Percentiles rank a stretch among this genome's conserved stretches.
Conservation (phyloP, 2,329 filamentous ascomycete species). For the Penicillium italicum region DNA sequence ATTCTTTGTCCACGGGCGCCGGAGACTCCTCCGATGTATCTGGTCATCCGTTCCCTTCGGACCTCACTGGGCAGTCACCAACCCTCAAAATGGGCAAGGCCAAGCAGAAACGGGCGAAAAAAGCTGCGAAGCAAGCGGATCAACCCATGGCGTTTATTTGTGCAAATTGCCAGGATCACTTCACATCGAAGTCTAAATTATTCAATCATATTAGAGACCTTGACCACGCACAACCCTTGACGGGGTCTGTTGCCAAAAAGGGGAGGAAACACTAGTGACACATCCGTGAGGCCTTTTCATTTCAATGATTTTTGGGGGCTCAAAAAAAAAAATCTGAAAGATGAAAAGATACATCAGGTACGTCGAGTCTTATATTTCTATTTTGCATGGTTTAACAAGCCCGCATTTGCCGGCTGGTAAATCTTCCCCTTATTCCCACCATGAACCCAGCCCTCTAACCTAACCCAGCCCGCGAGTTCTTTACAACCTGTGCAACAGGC, state of each 20-base stretch:
- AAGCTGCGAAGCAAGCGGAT: conserved; percentile 39
- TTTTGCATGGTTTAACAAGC: background rate
- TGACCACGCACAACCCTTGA: conserved; percentile 57
- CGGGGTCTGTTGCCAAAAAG: background rate
- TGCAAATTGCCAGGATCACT: conserved; percentile 70
- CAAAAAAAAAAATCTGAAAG: no score
- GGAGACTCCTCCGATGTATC: conserved; percentile 15
- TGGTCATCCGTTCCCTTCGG: conserved; percentile 17
- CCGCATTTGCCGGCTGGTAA: background rate
- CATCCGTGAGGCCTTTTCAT: no score
- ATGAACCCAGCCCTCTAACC: conserved; percentile 47
- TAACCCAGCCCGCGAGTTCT: conserved; percentile 78
- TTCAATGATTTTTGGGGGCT: no score
- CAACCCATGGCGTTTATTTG: conserved; percentile 59
- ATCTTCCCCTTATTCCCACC: background rate
- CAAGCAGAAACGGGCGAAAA: conserved; percentile 52
- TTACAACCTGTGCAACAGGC: conserved; percentile 82
- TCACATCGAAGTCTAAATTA: conserved; percentile 68
- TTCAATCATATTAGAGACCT: conserved; percentile 67
- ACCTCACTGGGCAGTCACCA: conserved; percentile 20
- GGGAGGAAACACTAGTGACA: background rate
- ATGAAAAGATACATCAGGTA: background rate
- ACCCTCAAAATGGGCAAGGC: conserved; percentile 48
- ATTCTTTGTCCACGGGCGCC: conserved; percentile 5
- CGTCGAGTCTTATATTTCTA: background rate